Conservation (phyloP, 2,329 filamentous ascomycete genomes). For the Trichoderma koningiopsis region DNA sequence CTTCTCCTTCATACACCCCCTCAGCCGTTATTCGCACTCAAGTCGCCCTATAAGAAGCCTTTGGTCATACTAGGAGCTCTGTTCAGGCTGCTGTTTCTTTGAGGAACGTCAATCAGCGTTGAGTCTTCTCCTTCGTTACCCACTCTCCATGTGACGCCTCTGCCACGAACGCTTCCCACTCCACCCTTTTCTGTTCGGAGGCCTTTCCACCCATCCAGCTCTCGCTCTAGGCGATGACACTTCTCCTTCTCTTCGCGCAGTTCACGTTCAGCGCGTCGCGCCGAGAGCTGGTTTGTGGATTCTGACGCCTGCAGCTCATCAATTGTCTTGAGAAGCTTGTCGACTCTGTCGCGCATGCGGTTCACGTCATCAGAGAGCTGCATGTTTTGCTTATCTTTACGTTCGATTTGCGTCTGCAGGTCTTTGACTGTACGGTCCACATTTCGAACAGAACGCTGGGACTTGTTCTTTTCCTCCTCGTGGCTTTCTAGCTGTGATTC, state of each 20-base stretch:
- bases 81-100: slow-evolving; percentile 66
- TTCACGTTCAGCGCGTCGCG: slow-evolving; percentile 85
- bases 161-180: slow-evolving; percentile 43
- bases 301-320: slow-evolving; percentile 92
- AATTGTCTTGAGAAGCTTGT: slow-evolving; percentile 85
- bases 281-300: slow-evolving; percentile 75
- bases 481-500: slow-evolving; percentile 84
- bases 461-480: slow-evolving; percentile 75
- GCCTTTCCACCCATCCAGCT: slow-evolving; percentile 83
- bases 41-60: slow-evolving; percentile 64
- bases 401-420: slow-evolving; percentile 86
- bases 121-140: slow-evolving; percentile 46
- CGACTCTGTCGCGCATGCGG: slow-evolving; percentile 86
- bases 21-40: background rate
- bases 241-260: slow-evolving; percentile 87
- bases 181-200: slow-evolving; percentile 65
- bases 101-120: slow-evolving; percentile 56
- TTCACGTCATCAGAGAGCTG: slow-evolving; percentile 81
- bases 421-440: slow-evolving; percentile 94
- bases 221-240: slow-evolving; percentile 77
- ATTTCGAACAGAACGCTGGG: slow-evolving; percentile 85
- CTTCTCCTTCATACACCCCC: background rate
- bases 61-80: slow-evolving; percentile 71
- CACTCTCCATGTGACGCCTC: slow-evolving; percentile 39
- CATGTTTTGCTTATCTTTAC: slow-evolving; percentile 83